Conservation (phyloP, 208 protist genomes). For the Acanthamoeba castellanii region DNA sequence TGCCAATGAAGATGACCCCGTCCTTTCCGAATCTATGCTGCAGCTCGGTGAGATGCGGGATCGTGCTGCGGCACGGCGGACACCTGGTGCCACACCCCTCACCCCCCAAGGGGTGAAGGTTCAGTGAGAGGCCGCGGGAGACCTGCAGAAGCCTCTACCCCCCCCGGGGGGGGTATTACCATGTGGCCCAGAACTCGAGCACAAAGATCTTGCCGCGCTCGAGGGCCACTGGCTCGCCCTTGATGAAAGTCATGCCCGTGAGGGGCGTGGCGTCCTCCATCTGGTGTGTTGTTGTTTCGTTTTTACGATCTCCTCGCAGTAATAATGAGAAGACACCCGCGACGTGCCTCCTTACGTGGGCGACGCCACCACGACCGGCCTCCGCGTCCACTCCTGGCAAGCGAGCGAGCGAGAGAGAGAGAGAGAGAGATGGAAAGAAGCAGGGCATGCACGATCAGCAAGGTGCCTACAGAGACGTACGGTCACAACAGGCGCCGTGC, state of each 20-base stretch:
- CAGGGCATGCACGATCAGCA: too few relatives aligned
- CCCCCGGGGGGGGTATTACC: neutral
- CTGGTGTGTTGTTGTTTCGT: neutral
- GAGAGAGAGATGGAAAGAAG: too few relatives aligned
- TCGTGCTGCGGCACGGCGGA: constrained; percentile 22
- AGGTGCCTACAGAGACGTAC: too few relatives aligned
- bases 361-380: too few relatives aligned
- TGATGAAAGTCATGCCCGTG: constrained; percentile 25
- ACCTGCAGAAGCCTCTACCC: too few relatives aligned
- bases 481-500: too few relatives aligned
- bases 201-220: constrained; percentile 57
- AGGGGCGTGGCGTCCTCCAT: constrained; percentile 44
- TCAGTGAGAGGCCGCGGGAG: too few relatives aligned
- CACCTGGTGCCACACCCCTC: neutral
- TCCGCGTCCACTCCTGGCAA: too few relatives aligned
- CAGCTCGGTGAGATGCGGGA: constrained; percentile 53
- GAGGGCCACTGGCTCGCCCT: constrained; percentile 36
- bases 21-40: constrained; percentile 23
- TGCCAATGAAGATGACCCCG: constrained; percentile 18
- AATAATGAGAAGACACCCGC: too few relatives aligned
- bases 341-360: too few relatives aligned
- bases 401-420: too few relatives aligned
- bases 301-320: neutral
- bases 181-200: constrained; percentile 67
- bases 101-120: too few relatives aligned